Conservation (phyloP, 108 stramenopile genomes). For the Schizochytrium sp. region DNA sequence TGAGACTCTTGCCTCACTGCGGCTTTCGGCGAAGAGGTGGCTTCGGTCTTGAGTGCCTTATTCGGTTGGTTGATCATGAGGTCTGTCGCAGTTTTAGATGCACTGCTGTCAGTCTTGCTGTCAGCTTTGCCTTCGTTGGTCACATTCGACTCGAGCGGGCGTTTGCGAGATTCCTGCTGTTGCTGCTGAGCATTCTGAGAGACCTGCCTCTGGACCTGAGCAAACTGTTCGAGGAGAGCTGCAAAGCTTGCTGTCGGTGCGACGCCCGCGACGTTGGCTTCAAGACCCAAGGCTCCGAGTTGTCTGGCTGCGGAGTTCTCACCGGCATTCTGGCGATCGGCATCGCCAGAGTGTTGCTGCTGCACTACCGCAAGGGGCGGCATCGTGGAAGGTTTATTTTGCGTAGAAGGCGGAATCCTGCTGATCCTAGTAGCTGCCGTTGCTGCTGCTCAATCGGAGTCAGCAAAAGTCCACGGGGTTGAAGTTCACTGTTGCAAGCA, state of each 20-base stretch:
- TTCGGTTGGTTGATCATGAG: background rate
- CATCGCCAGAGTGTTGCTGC: too few species aligned
- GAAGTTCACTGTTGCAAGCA: too few species aligned
- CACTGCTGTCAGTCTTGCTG: background rate
- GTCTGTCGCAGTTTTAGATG: background rate
- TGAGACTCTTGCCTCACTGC: background rate
- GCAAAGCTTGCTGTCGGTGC: background rate
- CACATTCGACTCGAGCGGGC: conserved; percentile 3
- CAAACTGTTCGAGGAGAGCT: background rate
- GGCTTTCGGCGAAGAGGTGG: background rate
- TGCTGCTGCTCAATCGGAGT: too few species aligned
- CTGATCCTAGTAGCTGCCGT: too few species aligned
- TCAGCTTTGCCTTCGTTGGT: conserved; percentile 5
- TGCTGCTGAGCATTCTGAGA: background rate
- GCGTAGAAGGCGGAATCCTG: too few species aligned
- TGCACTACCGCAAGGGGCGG: too few species aligned
- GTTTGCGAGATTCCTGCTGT: conserved; percentile 1
- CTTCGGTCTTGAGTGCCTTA: background rate
- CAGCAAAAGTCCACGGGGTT: too few species aligned
- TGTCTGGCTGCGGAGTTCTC: too few species aligned
- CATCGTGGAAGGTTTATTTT: too few species aligned
- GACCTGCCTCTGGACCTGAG: background rate
- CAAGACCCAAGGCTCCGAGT: conserved; percentile 19
- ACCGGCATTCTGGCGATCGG: too few species aligned
- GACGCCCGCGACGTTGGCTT: background rate